A percentile compares a stretch with the other conserved stretches of the same genome.
Conservation (phyloP, 768 basidiomycete species). For the Leccinum incarnatum region DNA sequence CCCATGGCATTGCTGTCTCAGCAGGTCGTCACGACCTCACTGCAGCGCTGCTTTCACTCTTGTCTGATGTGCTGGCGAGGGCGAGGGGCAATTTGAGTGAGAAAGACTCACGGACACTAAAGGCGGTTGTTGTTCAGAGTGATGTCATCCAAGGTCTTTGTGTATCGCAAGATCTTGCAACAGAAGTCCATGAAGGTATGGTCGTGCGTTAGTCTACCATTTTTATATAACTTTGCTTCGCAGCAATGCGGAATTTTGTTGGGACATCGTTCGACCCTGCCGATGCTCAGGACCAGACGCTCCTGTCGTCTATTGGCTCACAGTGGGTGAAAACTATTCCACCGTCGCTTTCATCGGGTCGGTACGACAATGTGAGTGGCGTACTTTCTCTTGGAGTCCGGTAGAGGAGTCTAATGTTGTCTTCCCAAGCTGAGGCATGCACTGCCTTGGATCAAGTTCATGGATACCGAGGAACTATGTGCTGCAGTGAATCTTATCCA, state of each 20-base stretch:
- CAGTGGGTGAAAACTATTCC: slow-evolving; percentile 40
- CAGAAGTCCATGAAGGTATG: slow-evolving; percentile 36
- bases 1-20: slow-evolving; percentile 33
- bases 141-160: slow-evolving; percentile 36
- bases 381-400: neutral
- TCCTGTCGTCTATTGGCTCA: slow-evolving; percentile 40
- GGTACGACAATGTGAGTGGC: slow-evolving; percentile 12
- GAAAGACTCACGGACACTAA: slow-evolving; percentile 36
- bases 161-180: slow-evolving; percentile 25
- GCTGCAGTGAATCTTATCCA: slow-evolving; percentile 42
- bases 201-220: neutral
- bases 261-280: slow-evolving; percentile 36
- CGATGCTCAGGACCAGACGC: slow-evolving; percentile 35
- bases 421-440: slow-evolving; percentile 13
- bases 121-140: slow-evolving; percentile 39
- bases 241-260: slow-evolving; percentile 46
- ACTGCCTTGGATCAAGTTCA: slow-evolving; percentile 54
- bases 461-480: slow-evolving; percentile 42
- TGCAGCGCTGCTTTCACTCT: slow-evolving; percentile 36
- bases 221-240: slow-evolving; percentile 1
- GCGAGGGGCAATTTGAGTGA: slow-evolving; percentile 28
- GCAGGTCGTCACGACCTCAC: slow-evolving; percentile 22
- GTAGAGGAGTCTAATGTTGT: neutral
- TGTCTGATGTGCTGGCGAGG: slow-evolving; percentile 37
- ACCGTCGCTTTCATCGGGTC: slow-evolving; percentile 11